A percentile compares a stretch with the other conserved stretches of the same genome.
Evolutionary conservation across 2,329 filamentous ascomycete genomes (phyloP).

Genomic region (Neocatenulostroma microsporum): DNA sequence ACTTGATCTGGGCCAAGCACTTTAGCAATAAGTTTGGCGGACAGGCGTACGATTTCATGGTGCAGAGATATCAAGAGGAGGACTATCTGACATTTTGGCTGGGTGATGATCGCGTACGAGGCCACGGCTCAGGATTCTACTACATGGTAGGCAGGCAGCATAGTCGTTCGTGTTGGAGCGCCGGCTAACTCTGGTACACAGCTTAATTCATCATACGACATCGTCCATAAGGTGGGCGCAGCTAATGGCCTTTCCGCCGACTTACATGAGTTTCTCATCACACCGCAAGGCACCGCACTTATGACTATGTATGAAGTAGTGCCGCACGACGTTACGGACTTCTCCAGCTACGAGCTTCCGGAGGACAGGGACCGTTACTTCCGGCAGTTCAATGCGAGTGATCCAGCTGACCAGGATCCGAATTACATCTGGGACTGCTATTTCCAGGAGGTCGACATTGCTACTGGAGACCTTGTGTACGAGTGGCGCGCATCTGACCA

Average conservation of each 20-base stretch:
- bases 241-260: slow-evolving; percentile 30
- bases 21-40: slow-evolving; percentile 27
- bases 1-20: slow-evolving; percentile 26
- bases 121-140: slow-evolving; percentile 28
- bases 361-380: too few relatives aligned
- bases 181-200: slow-evolving; percentile 10
- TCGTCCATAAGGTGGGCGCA: slow-evolving; percentile 34
- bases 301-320: slow-evolving; percentile 35
- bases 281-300: slow-evolving; percentile 34
- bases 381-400: slow-evolving; percentile 16
- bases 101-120: slow-evolving; percentile 30
- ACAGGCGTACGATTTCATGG: slow-evolving; percentile 29
- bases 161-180: slow-evolving; percentile 7
- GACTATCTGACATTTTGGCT: slow-evolving; percentile 34
- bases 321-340: slow-evolving; percentile 16
- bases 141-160: slow-evolving; percentile 23
- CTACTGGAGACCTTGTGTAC: slow-evolving; percentile 38
- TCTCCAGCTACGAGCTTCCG: too few relatives aligned
- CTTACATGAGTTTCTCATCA: slow-evolving; percentile 41
- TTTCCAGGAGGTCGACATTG: slow-evolving; percentile 42
- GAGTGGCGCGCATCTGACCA: slow-evolving; percentile 44
- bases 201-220: slow-evolving; percentile 34
- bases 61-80: slow-evolving; percentile 29
- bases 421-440: slow-evolving; percentile 34
- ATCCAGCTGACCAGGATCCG: slow-evolving; percentile 13